Conservation (phyloP, 192 early-diverging fungal species). For the Martensiomyces pterosporus region DNA sequence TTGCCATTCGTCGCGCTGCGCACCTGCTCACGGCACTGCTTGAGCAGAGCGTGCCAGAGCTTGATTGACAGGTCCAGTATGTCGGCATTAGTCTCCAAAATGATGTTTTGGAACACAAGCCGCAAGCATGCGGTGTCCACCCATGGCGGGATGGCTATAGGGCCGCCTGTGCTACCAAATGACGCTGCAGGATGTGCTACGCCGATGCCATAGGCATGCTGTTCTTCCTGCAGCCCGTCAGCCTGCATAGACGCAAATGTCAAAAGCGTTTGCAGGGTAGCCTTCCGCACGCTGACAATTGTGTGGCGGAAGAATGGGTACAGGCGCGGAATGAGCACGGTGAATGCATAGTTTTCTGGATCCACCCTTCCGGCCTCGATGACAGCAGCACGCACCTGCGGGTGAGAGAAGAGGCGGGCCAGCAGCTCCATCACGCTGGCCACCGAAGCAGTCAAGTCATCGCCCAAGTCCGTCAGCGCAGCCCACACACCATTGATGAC, state of each 20-base stretch:
- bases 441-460: conserved; percentile 91
- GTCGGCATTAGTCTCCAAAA: conserved; percentile 75
- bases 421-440: conserved; percentile 90
- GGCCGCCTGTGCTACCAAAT: no score
- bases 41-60: conserved; percentile 66
- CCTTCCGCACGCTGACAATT: conserved; percentile 74
- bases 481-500: conserved; percentile 83
- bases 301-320: conserved; percentile 96
- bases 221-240: conserved; percentile 4
- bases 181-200: no score
- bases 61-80: conserved; percentile 20
- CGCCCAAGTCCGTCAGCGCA: conserved; percentile 78
- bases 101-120: conserved; percentile 85
- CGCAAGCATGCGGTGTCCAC: conserved; percentile 69
- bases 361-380: conserved; percentile 6
- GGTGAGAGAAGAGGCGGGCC: conserved; percentile 65
- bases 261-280: conserved; percentile 74
- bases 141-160: conserved; percentile 47
- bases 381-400: conserved; percentile 22
- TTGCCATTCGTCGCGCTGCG: neutral
- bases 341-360: conserved; percentile 17
- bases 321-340: conserved; percentile 75
- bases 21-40: conserved; percentile 8
- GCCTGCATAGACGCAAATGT: conserved; percentile 61
- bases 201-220: neutral